Percentiles rank a stretch among this genome's conserved stretches.
phyloP scores from a whole-genome alignment of 345 rosid genomes.

The Syzygium grande region DNA sequence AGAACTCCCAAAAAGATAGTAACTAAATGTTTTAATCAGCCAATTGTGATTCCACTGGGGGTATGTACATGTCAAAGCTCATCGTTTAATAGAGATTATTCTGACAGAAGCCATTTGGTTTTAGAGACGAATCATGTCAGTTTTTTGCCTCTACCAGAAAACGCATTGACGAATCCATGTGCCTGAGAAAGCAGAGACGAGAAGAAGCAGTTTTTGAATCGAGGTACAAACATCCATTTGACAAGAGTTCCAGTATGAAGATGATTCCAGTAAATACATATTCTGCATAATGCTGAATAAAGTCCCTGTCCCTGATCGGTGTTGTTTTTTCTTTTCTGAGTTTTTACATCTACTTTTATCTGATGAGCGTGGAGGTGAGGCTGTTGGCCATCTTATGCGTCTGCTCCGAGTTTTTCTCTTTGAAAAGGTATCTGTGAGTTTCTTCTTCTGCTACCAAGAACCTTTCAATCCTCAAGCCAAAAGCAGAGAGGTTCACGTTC shows the following conservation, averaged over 20 bases:
- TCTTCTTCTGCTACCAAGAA: background rate
- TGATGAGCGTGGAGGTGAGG: background rate
- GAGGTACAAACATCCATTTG: background rate
- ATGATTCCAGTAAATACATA: background rate
- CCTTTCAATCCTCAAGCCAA: no score
- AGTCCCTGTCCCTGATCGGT: background rate
- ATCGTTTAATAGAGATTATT: background rate
- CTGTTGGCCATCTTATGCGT: background rate
- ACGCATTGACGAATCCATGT: background rate
- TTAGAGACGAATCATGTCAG: background rate
- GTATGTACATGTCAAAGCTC: background rate
- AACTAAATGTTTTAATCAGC: background rate
- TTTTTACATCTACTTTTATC: background rate
- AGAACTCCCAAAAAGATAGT: background rate
- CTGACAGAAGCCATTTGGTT: background rate
- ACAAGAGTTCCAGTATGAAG: background rate
- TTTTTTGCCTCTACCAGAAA: background rate
- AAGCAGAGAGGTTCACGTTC: background rate
- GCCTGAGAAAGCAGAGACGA: background rate
- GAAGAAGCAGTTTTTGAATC: background rate
- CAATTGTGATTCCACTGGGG: background rate
- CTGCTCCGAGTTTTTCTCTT: background rate
- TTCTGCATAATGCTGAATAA: background rate
- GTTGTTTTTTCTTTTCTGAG: background rate
- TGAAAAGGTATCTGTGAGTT: background rate